Conservation (phyloP, 805 yeast species). For the Kodamaea hsintzibuensis region DNA sequence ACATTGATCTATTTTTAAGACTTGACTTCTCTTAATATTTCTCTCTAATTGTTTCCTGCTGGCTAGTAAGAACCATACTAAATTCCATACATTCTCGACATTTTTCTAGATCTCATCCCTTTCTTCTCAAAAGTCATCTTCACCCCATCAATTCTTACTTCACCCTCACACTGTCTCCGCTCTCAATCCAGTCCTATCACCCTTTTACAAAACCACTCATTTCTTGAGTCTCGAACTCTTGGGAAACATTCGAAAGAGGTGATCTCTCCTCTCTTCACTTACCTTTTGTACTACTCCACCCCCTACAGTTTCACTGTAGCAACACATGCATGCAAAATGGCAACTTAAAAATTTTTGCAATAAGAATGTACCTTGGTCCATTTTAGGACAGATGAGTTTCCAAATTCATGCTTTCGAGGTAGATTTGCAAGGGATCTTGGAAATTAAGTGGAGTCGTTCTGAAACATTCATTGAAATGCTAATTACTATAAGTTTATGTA, state of each 20-base stretch:
- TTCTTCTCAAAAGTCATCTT: not conserved
- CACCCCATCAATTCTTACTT: no score
- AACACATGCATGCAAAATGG: not conserved
- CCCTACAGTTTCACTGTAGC: not conserved
- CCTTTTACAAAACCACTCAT: no score
- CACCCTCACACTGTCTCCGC: no score
- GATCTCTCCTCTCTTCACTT: not conserved
- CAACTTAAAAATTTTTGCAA: not conserved
- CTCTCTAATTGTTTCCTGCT: not conserved
- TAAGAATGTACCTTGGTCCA: not conserved
- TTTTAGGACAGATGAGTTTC: constrained; percentile 2
- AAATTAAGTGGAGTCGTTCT: not conserved
- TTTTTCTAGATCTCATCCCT: not conserved
- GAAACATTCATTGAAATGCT: not conserved
- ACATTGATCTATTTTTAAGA: not conserved
- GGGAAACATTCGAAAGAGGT: no score
- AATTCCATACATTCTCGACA: not conserved
- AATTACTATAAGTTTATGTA: not conserved
- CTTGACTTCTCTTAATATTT: not conserved
- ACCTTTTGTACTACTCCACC: not conserved
- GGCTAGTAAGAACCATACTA: no score
- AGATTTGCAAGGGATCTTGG: not conserved
- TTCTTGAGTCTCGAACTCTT: no score
- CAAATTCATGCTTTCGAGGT: not conserved
- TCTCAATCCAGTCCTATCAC: no score